These are phyloP conservation scores for Golovinomyces cichoracearum DNA, from an alignment of 2,329 filamentous ascomycete genomes.

Conservation along the genomic window DNA sequence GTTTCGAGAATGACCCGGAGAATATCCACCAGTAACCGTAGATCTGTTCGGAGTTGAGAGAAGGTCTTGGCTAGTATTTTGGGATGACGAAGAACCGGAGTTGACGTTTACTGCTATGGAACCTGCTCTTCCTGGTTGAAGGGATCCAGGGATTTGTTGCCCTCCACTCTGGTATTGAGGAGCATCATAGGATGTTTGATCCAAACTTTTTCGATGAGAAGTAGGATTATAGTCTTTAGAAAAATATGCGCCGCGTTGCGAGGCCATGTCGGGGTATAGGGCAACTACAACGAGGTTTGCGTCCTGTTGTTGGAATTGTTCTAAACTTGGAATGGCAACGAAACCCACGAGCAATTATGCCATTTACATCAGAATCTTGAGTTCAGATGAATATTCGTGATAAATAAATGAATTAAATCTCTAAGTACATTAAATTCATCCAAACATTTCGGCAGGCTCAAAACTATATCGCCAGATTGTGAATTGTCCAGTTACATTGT, in stretches of 20 bases:
- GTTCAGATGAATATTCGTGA: too few species aligned
- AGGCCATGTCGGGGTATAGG: constrained; percentile 11
- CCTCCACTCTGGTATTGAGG: constrained; percentile 21
- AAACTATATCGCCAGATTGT: too few species aligned
- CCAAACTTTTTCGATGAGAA: constrained; percentile 30
- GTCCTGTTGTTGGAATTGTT: too few species aligned
- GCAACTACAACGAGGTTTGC: too few species aligned
- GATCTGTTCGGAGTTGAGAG: constrained; percentile 41
- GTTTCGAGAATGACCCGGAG: constrained; percentile 46
- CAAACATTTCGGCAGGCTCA: too few species aligned
- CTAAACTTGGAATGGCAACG: too few species aligned
- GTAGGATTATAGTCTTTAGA: constrained; percentile 22
- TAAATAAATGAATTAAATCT: too few species aligned
- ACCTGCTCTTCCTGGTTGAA: constrained; percentile 31
- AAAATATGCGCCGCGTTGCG: constrained; percentile 12
- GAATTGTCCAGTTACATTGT: too few species aligned
- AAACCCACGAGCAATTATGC: too few species aligned
- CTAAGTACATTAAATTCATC: too few species aligned
- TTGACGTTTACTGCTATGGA: constrained; percentile 29
- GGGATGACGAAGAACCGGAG: constrained; percentile 28
- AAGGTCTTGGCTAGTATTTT: constrained; percentile 25
- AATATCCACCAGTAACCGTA: constrained; percentile 37
- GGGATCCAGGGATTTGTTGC: constrained; percentile 27
- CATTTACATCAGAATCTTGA: too few species aligned
- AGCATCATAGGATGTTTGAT: constrained; percentile 26